Evolutionary conservation across 441 rosid species (phyloP), one percentile per base, ranked within the genome.

Genomic region (Euphorbia schlechtendalii): DNA sequence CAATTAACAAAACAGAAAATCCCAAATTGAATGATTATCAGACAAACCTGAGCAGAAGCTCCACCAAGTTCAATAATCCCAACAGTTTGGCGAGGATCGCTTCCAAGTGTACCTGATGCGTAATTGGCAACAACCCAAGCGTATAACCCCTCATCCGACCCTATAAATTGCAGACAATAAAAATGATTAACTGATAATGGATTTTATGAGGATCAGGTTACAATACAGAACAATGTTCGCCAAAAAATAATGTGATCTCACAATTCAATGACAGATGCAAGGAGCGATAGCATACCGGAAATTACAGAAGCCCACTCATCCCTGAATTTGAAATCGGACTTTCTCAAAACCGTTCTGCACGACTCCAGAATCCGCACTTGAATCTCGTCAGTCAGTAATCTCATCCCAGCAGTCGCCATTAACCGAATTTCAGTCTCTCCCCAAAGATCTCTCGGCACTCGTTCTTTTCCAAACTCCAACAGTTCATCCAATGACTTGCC

Each of bases 31-130:
- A 65, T n/a, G 59, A 55, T 54, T 56, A 59, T 41, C 28, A 67
- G 73, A 66, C 24, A 56, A 74, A 89, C 96, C 96, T 92, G 98
- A 49, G 89, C 84, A 63, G 98, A 89, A 69, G 98, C 98, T 30
- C 98, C 98, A 2, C 97, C 98, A 43, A 92, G 98, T 80, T 90
- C 98, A 64, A 88, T 77, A 69, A 92, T n/a, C n/a, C n/a, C 98
- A 3, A 87, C 86, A 27, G 98, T 90, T 14, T 72, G 59, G 56
- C 56, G 59, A 64, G 97, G 88, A 74, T 88, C 84, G 56, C 88
- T 85, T n/a, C n/a, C n/a, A n/a, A n/a, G n/a, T n/a, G n/a, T n/a
- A n/a, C n/a, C n/a, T n/a, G n/a, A n/a, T n/a, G n/a, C n/a, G n/a
- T n/a, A n/a, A n/a, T n/a, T n/a, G n/a, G n/a, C n/a, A n/a, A n/a